Percentiles rank a stretch among this genome's conserved stretches.
Conservation (phyloP, 1,139 yeast genomes). For the Spathaspora jeffriesii region DNA sequence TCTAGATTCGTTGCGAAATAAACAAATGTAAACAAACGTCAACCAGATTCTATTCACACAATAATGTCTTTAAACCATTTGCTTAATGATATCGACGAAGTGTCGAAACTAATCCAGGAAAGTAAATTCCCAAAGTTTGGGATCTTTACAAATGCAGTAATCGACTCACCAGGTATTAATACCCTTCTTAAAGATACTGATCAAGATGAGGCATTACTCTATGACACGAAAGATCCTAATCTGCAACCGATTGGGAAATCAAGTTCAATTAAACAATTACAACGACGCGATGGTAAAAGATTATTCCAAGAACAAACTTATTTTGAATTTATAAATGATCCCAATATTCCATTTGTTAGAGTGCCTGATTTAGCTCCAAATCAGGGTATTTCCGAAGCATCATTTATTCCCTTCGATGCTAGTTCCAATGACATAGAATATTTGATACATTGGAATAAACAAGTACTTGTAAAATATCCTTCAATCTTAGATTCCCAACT, state of each 20-base stretch:
- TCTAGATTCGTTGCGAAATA: constrained; percentile 1
- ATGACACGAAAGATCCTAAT: neutral
- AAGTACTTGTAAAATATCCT: neutral
- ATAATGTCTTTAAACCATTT: constrained; percentile 18
- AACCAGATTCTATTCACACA: no score
- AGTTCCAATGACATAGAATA: neutral
- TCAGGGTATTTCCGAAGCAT: neutral
- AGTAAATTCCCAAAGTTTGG: constrained; percentile 55
- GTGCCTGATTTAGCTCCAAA: neutral
- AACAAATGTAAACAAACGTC: constrained; percentile 11
- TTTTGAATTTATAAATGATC: neutral
- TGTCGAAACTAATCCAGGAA: constrained; percentile 20
- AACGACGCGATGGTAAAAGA: neutral
- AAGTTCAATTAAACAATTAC: neutral
- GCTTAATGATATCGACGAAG: constrained; percentile 24
- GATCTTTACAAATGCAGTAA: constrained; percentile 64
- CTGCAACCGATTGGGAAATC: neutral
- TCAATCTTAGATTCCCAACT: neutral
- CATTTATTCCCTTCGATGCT: neutral
- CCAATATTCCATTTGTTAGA: neutral
- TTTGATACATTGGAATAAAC: constrained; percentile 1
- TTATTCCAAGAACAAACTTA: neutral
- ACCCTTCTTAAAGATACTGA: constrained; percentile 63
- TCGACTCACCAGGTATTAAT: constrained; percentile 56
- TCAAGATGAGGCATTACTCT: constrained; percentile 47